Base-by-base conservation (phyloP, 2,329 filamentous ascomycete species). In the Claviceps quebecensis region DNA sequence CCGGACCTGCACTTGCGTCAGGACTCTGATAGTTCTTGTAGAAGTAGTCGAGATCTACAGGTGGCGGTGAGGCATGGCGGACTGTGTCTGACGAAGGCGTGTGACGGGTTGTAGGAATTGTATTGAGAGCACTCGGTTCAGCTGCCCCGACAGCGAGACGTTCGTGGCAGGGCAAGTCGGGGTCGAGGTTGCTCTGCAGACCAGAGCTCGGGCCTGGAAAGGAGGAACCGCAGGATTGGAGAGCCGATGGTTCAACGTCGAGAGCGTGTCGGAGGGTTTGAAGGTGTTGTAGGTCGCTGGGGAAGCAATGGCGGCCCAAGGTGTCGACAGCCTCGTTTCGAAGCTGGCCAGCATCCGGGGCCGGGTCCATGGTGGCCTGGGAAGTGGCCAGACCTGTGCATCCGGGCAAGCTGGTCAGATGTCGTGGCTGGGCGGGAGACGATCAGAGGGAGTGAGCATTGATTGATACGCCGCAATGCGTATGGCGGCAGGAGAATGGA, bases 11-110 rank as follows among this genome's bases (percentile, higher is more conserved):
- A 58, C 63, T 64, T 51, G 64, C 56, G 54, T 68, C 65, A 50
- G 64, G 60, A 59, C 63, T 65, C 58, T 67, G 67, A 60, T 74
- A 75, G 62, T 67, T 71, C 58, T 71, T 72, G 65, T 78, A 78
- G 64, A 77, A 78, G 62, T 75, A 69, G 71, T 76, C 74, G 58
- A 75, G 73, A 59, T 76, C 71, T 65, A 72, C 61, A 59, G 69
- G 55, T 60, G 68, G 56, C 58, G 67, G 67, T 62, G 66, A 62
- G 56, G 64, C 65, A 69, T 70, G 66, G 50, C 66, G 61, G 51
- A 60, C 55, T 51, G 57, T 58, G 47, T 53, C 44, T 26, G 56
- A 56, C 47, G 58, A 53, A 44, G 58, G 54, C 45, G 56, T 54
- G 56, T 58, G 54, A 44, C 26, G 11, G 14, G 49, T 22, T 34